Conservation (phyloP, 2,329 filamentous ascomycete genomes). For the Calonectria hawksworthii region DNA sequence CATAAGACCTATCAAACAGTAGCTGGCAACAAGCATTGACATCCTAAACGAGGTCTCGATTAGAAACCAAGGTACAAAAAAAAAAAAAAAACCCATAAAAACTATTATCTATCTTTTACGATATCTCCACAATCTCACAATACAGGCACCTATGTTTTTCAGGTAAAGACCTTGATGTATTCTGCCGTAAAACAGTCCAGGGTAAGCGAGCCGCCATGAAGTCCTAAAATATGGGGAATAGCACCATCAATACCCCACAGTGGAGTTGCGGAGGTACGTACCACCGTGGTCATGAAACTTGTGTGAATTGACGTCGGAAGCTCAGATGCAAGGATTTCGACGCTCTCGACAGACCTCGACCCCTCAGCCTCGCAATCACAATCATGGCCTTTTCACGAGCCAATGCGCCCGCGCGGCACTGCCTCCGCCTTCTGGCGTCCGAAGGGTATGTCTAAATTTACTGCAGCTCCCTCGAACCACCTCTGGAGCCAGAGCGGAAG, state of each 20-base stretch:
- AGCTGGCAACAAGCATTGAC: background rate
- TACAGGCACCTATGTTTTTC: background rate
- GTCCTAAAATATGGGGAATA: background rate
- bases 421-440: slow-evolving; percentile 41
- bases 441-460: slow-evolving; percentile 38
- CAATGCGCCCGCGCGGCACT: slow-evolving; percentile 40
- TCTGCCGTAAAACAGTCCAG: background rate
- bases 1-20: too few species aligned
- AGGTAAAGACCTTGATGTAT: background rate
- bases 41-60: background rate
- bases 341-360: slow-evolving; percentile 2
- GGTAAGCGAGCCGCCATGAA: background rate
- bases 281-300: slow-evolving; percentile 3
- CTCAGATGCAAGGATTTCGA: slow-evolving; percentile 39
- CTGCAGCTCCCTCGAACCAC: background rate
- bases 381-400: slow-evolving; percentile 41
- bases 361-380: background rate
- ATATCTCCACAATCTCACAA: background rate
- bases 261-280: slow-evolving; percentile 19
- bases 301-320: slow-evolving; percentile 43
- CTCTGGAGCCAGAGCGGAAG: background rate
- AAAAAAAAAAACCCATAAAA: too few species aligned
- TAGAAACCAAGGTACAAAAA: too few species aligned
- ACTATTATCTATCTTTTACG: background rate
- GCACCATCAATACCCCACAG: slow-evolving; percentile 49